Evolutionary conservation across 169 alveolate species (phyloP).

Genomic region (Eimeria brunetti): DNA sequence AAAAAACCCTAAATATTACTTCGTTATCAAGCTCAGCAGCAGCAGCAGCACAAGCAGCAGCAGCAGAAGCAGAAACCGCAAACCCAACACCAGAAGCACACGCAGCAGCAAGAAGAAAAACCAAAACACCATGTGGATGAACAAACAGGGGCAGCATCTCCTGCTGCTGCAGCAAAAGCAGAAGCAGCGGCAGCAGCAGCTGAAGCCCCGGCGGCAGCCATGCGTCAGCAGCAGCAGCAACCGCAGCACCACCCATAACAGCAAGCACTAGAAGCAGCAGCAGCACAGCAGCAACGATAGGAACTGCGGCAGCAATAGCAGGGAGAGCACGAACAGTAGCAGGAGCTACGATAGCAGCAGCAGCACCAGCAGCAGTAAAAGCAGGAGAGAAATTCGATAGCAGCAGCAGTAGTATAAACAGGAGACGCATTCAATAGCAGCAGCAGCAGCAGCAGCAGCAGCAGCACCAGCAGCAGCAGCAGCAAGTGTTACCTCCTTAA

Average conservation of each 20-base stretch:
- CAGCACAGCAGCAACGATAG: neutral
- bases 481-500: slow-evolving; percentile 46
- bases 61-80: neutral
- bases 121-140: no score
- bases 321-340: neutral
- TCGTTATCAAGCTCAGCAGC: neutral
- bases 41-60: neutral
- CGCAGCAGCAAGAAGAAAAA: no score
- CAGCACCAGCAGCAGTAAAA: neutral
- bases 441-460: slow-evolving; percentile 6
- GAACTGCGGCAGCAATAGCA: neutral
- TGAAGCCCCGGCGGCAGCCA: no score
- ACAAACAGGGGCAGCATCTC: neutral
- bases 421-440: slow-evolving; percentile 3
- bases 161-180: neutral
- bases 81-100: neutral
- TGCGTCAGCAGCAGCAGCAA: neutral
- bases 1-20: neutral
- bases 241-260: neutral
- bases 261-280: neutral
- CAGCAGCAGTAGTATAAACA: no score
- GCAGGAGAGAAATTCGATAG: neutral
- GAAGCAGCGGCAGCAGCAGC: neutral
- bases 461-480: neutral
- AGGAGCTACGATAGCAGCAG: neutral